Evolutionary conservation across 306 rosid genomes (phyloP), one percentile per base, ranked within the genome.

Genomic region (Quercus parvula): DNA sequence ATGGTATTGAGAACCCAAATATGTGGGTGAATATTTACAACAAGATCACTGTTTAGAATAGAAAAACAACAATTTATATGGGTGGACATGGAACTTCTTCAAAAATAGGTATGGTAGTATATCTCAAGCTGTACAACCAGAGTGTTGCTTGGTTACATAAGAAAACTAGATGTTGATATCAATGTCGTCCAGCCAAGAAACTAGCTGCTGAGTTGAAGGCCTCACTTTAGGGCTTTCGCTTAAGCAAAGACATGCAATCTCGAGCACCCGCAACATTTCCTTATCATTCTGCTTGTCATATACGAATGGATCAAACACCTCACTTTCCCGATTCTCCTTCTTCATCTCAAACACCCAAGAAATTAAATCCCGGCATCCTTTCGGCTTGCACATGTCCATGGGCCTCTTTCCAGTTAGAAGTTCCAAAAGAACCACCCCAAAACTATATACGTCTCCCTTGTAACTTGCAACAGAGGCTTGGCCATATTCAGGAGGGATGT

Each of bases 341-440:
- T 82, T 89, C 93, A 89, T 85, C 75, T 89, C 87, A 75, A 81
- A 84, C 56, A 82, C 88, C 93, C 89, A 87, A 27, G 87, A 85
- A 69, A 89, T 81, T 78, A 89, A 73, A 67, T 89, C 89, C 44
- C 84, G 81, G 28, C 75, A 75, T 25, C 78, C 83, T 84, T 78
- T 89, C 7, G 85, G 84, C 68, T 86, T 89, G 85, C 87, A 81
- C 84, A 89, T 84, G 79, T 92, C 95, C 6, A 92, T 88, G 1
- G 95, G 95, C 87, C 97, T 87, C 75, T 89, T 84, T 19, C 92
- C 86, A 0, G 97, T 92, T 17, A 90, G 87, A 78, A 92, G 93
- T 84, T 92, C 95, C 1, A 92, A 86, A 78, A 92, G 93, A 77
- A 92, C 97, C n/a, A 92, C 94, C 0, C 97, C 97, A 5, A 89